Conservation (phyloP, 2,329 filamentous ascomycete species). For the Clarireedia homoeocarpa region DNA sequence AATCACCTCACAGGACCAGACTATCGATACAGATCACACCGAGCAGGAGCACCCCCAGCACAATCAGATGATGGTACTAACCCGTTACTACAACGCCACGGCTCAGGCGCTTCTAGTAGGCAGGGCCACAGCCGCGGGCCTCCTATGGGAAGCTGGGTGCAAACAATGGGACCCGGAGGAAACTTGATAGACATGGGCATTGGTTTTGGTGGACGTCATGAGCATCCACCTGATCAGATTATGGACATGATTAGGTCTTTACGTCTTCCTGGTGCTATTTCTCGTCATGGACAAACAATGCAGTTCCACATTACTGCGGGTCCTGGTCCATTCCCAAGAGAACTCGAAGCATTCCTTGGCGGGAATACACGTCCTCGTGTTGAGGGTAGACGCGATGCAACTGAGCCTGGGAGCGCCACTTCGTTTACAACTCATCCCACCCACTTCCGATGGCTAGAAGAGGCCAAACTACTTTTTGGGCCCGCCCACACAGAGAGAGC, state of each 20-base stretch:
- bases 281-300: constrained; percentile 43
- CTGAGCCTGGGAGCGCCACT: constrained; percentile 26
- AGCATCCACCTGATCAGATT: constrained; percentile 26
- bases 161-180: constrained; percentile 33
- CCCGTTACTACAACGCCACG: constrained; percentile 67
- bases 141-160: constrained; percentile 45
- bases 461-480: constrained; percentile 80
- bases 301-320: constrained; percentile 52
- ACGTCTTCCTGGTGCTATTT: constrained; percentile 25
- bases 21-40: constrained; percentile 41
- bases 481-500: constrained; percentile 59
- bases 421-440: constrained; percentile 65
- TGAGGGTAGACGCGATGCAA: constrained; percentile 20
- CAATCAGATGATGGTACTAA: constrained; percentile 76
- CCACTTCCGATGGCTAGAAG: constrained; percentile 75
- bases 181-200: constrained; percentile 24
- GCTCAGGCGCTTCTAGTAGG: constrained; percentile 31
- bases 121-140: constrained; percentile 42
- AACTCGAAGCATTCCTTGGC: constrained; percentile 39
- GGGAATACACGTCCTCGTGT: constrained; percentile 18
- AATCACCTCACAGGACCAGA: constrained; percentile 28
- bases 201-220: constrained; percentile 26
- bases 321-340: constrained; percentile 41
- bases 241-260: constrained; percentile 28
- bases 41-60: constrained; percentile 40